Evolutionary conservation across 768 basidiomycete species (phyloP).

Genomic region (Antrodiella citrinella): DNA sequence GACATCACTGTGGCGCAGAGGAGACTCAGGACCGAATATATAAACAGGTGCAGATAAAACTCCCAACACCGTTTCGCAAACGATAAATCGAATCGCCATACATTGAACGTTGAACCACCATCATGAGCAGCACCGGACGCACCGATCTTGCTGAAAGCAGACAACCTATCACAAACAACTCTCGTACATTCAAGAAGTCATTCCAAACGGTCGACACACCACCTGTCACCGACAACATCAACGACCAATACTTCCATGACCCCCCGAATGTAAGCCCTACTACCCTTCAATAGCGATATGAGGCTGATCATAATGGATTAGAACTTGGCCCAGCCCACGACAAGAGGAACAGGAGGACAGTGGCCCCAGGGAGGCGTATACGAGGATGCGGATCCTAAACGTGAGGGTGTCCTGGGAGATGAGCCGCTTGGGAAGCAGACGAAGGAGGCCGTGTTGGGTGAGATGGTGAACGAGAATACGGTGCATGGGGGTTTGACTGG

Average conservation of each 20-base stretch:
- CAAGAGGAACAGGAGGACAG: slow-evolving; percentile 4
- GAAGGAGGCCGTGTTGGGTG: slow-evolving; percentile 13
- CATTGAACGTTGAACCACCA: too few species aligned
- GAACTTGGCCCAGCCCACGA: slow-evolving; percentile 13
- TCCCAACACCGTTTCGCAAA: too few species aligned
- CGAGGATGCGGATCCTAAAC: slow-evolving; percentile 8
- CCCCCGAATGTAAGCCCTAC: slow-evolving; percentile 21
- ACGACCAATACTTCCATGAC: slow-evolving; percentile 25
- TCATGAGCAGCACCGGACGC: not conserved
- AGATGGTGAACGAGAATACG: slow-evolving; percentile 15
- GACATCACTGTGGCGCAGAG: not conserved
- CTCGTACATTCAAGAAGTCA: slow-evolving; percentile 20
- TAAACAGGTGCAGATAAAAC: too few species aligned
- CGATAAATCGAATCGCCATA: too few species aligned
- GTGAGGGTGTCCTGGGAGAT: slow-evolving; percentile 16
- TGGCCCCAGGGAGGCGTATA: slow-evolving; percentile 20
- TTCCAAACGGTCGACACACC: slow-evolving; percentile 22
- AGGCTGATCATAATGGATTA: not conserved
- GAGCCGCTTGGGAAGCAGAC: slow-evolving; percentile 14
- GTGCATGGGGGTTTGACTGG: slow-evolving; percentile 12
- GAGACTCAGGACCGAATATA: too few species aligned
- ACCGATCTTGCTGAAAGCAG: not conserved
- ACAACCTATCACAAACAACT: slow-evolving; percentile 10
- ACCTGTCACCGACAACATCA: slow-evolving; percentile 22
- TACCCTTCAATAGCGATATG: not conserved